Evolutionary conservation across 345 rosid species (phyloP).

Genomic region (Acer negundo): DNA sequence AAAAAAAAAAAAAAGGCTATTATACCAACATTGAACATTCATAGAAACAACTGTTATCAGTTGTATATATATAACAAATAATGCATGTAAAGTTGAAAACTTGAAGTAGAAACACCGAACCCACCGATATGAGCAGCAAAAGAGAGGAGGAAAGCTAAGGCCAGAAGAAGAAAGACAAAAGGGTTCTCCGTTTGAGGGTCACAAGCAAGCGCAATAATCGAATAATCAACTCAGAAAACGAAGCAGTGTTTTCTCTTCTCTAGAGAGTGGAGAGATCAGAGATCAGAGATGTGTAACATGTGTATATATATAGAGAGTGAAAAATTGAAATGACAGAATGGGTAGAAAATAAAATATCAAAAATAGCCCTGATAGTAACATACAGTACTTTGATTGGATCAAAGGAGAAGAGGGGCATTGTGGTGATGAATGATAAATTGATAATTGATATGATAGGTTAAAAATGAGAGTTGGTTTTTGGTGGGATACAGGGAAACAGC

Average conservation of each 20-base stretch:
- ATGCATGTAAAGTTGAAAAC: background rate
- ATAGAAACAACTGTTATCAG: background rate
- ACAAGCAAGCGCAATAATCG: background rate
- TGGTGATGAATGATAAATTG: background rate
- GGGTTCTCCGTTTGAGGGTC: constrained; percentile 5
- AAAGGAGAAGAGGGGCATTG: background rate
- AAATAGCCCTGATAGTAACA: background rate
- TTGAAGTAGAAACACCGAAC: background rate
- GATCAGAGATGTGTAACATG: no score
- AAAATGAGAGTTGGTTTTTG: background rate
- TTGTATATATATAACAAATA: background rate
- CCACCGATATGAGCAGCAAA: constrained; percentile 6
- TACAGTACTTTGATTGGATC: background rate
- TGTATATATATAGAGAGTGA: background rate
- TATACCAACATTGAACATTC: background rate
- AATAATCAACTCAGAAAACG: background rate
- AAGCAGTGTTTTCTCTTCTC: background rate
- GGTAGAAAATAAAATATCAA: constrained; percentile 5
- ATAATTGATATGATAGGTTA: no score
- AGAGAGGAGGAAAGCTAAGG: constrained; percentile 5
- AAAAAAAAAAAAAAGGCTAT: background rate
- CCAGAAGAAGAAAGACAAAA: background rate
- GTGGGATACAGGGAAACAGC: background rate
- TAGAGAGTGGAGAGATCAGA: background rate
- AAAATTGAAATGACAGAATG: background rate